Evolutionary conservation across 345 rosid species (phyloP), one percentile per base, ranked within the genome.

Genomic region (Lagerstroemia speciosa): DNA sequence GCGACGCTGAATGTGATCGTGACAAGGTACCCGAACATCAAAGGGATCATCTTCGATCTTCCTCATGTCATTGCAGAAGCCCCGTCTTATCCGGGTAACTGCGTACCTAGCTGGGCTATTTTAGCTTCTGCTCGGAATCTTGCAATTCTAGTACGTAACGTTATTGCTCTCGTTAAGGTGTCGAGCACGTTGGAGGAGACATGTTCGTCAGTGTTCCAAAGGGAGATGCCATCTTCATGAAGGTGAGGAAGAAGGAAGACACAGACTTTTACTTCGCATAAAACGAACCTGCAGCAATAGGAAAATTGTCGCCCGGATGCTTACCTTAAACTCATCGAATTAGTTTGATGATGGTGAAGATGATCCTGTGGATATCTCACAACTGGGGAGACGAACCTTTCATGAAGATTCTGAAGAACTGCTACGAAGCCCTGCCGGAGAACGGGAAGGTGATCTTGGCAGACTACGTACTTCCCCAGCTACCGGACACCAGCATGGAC

Each of bases 111-210:
- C 38, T 9, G 1, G 38, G 38, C 38, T 36, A 36, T 36, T 36
- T 9, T 36, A 36, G 8, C 8, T 36, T 9, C 38, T 36, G 38
- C 38, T 36, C 38, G 38, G 8, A 36, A 36, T 36, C 38, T 36
- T 9, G 38, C 5, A 9, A 15, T 26, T 27, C 34, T 11, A 3
- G 0, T 26, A 31, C 33, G 38, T 36, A 9, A 36, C 8, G 16
- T 58, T 27, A 8, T 19, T 20, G n/a, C 27, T 5, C 6, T 12
- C 5, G 0, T 20, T n/a, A 36, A 71, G 75, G 69, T n/a, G 1
- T 71, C 4, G 60, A 67, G 65, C 75, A 75, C 46, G 66, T 71
- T 0, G 67, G 65, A 22, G 75, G 75, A 62, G 71, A 67, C 34
- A 71, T 71, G 78, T 65, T 75, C 40, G 30, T 22, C 8, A 2